Percentiles rank a stretch among this genome's conserved stretches.
Conservation (phyloP, 805 yeast genomes). For the Kluyveromyces lactis region DNA sequence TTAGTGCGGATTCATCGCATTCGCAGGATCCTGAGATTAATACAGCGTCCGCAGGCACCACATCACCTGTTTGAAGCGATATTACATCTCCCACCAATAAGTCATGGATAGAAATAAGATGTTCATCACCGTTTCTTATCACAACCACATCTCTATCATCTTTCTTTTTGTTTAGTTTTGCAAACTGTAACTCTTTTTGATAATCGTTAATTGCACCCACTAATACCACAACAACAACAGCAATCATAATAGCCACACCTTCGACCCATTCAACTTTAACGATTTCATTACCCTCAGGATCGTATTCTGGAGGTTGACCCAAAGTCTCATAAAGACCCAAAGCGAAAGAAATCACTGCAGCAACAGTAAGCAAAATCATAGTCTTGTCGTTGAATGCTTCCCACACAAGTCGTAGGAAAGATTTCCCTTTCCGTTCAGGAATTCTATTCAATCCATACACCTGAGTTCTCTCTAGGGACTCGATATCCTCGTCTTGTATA, state of each 20-base stretch:
- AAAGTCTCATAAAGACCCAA: conserved; percentile 88
- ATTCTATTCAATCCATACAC: conserved; percentile 62
- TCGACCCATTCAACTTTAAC: conserved; percentile 98
- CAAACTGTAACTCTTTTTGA: conserved; percentile 92
- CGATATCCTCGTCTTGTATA: conserved; percentile 8
- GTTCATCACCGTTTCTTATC: conserved; percentile 61
- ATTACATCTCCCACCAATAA: conserved; percentile 82
- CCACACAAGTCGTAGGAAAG: conserved; percentile 59
- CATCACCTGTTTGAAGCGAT: conserved; percentile 84
- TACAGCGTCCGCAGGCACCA: conserved; percentile 82
- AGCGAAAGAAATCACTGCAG: conserved; percentile 84
- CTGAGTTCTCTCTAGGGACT: conserved; percentile 11
- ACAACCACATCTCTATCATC: conserved; percentile 76
- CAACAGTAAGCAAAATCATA: conserved; percentile 69
- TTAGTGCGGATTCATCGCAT: conserved; percentile 85
- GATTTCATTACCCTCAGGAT: conserved; percentile 63
- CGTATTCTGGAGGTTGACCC: conserved; percentile 72
- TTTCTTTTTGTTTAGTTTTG: conserved; percentile 78
- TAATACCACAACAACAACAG: conserved; percentile 79
- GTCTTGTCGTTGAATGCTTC: conserved; percentile 90
- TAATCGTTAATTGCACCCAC: conserved; percentile 96
- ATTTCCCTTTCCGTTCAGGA: conserved; percentile 64
- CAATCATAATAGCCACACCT: conserved; percentile 94
- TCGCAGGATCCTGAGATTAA: conserved; percentile 68
- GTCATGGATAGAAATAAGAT: conserved; percentile 61